phyloP scores from a whole-genome alignment of 2,329 filamentous ascomycete genomes.

The Diaporthe sp. region DNA sequence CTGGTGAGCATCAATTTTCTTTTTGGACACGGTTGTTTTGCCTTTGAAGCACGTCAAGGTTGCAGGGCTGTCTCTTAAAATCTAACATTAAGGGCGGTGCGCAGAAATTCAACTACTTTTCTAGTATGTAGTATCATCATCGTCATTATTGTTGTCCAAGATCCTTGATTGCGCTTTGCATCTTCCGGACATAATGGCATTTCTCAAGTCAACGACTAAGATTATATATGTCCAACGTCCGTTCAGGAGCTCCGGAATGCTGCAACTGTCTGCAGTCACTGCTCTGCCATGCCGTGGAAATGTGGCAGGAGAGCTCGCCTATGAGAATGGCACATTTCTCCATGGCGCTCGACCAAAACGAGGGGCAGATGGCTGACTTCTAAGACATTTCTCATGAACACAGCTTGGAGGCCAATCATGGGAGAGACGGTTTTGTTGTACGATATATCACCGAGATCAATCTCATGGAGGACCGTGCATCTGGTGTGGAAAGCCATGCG shows the following conservation, averaged over 20 bases:
- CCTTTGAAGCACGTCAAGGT: background rate
- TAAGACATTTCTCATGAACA: too few species aligned
- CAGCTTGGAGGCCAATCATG: too few species aligned
- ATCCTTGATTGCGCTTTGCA: background rate
- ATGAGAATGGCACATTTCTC: background rate
- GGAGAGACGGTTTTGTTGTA: background rate
- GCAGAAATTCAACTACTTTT: background rate
- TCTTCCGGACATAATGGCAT: background rate
- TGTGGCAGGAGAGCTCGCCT: background rate
- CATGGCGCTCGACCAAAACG: background rate
- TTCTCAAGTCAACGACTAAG: background rate
- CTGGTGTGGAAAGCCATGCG: too few species aligned
- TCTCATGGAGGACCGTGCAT: background rate
- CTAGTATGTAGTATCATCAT: too few species aligned
- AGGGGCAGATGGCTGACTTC: background rate
- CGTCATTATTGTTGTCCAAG: too few species aligned
- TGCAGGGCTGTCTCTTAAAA: background rate
- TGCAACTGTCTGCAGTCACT: background rate
- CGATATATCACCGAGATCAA: background rate
- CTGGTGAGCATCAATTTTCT: background rate
- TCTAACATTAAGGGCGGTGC: background rate
- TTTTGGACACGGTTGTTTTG: background rate
- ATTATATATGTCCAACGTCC: background rate
- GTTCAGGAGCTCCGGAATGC: background rate
- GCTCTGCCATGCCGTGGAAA: background rate